A percentile compares a stretch with the other conserved stretches of the same genome.
Conservation (phyloP, 371 early-diverging fungal genomes). For the Mucor lusitanicus region DNA sequence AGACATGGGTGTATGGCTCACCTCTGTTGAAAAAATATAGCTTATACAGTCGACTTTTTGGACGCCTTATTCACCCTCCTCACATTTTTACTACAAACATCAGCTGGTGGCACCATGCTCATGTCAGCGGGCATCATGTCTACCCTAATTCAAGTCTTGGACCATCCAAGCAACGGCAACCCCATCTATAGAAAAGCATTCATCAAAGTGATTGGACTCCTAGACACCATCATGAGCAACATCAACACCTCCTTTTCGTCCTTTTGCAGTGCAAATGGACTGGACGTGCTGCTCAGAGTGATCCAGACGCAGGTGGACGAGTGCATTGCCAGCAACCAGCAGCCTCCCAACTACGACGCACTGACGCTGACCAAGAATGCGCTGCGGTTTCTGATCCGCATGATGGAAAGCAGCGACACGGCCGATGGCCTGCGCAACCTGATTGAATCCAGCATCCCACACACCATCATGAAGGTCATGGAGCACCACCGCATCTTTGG, state of each 20-base stretch:
- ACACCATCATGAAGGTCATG: conserved; percentile 73
- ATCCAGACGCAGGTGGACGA: conserved; percentile 68
- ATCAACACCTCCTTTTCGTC: conserved; percentile 71
- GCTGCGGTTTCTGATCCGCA: conserved; percentile 86
- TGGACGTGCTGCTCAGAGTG: conserved; percentile 71
- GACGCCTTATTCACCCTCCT: conserved; percentile 83
- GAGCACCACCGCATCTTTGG: conserved; percentile 77
- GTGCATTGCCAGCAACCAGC: conserved; percentile 22
- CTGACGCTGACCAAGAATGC: conserved; percentile 71
- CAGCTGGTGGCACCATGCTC: conserved; percentile 85
- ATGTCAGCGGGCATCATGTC: conserved; percentile 91
- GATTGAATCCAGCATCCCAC: conserved; percentile 89
- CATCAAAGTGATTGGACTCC: conserved; percentile 69
- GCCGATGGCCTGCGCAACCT: conserved; percentile 91
- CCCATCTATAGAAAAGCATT: conserved; percentile 41
- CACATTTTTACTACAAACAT: conserved; percentile 71
- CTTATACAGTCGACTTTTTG: conserved; percentile 71
- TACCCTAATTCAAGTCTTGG: conserved; percentile 63
- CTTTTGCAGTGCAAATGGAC: conserved; percentile 81
- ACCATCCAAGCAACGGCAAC: neutral
- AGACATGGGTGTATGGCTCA: neutral
- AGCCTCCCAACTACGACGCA: conserved; percentile 2
- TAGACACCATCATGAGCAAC: conserved; percentile 82
- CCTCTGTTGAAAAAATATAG: neutral
- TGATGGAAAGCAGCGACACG: conserved; percentile 91